These are phyloP conservation scores for Cyclotella atomus DNA, from an alignment of 108 stramenopile genomes.

Conservation along the genomic window DNA sequence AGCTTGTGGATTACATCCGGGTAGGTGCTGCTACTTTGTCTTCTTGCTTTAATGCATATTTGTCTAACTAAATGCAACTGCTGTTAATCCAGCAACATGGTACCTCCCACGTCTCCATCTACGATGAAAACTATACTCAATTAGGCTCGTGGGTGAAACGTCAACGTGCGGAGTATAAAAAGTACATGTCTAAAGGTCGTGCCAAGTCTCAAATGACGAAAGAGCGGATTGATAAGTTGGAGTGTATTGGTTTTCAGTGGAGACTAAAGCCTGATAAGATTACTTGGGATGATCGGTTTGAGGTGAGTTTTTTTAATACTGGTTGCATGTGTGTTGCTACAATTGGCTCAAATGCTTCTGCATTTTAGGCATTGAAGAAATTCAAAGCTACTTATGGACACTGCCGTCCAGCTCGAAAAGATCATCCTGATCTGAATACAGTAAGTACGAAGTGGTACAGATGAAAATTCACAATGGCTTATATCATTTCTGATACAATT, in stretches of 20 bases:
- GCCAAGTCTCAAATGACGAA: slow-evolving; percentile 25
- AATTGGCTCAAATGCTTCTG: not conserved
- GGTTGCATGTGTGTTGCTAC: not conserved
- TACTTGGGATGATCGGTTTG: slow-evolving; percentile 36
- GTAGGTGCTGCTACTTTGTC: slow-evolving; percentile 11
- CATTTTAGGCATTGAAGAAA: slow-evolving; percentile 25
- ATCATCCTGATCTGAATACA: not conserved
- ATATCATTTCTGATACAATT: not conserved
- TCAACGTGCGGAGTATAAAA: slow-evolving; percentile 39
- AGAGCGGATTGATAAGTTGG: slow-evolving; percentile 44
- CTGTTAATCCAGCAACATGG: not conserved
- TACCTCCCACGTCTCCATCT: slow-evolving; percentile 7
- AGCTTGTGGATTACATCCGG: slow-evolving; percentile 32
- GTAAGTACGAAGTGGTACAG: not conserved
- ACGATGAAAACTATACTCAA: slow-evolving; percentile 20
- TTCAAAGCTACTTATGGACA: slow-evolving; percentile 33
- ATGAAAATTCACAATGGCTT: not conserved
- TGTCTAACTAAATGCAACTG: not conserved
- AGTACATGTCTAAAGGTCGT: slow-evolving; percentile 25
- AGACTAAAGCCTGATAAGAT: slow-evolving; percentile 35
- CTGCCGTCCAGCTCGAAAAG: slow-evolving; percentile 27
- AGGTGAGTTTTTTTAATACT: slow-evolving; percentile 12
- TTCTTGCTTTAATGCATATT: not conserved
- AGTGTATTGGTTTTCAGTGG: slow-evolving; percentile 46
- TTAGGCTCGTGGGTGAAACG: slow-evolving; percentile 46